Evolutionary conservation across 305 asterid species (phyloP).

Genomic region (Solanum chacoense): DNA sequence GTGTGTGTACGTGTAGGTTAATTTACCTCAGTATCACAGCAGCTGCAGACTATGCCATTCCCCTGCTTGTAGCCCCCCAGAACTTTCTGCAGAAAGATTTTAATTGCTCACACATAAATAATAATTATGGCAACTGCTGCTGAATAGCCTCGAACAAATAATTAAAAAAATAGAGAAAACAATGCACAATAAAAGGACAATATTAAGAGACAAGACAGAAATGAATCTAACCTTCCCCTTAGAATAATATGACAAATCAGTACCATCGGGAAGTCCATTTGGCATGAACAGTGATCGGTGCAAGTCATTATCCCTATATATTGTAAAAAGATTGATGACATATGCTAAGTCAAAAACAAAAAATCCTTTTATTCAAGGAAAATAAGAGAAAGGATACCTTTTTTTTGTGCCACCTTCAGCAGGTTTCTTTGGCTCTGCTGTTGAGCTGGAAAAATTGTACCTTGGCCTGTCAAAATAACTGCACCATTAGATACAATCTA

Average conservation of each 20-base stretch:
- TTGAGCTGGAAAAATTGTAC: conserved; percentile 16
- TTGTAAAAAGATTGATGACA: conserved; percentile 1
- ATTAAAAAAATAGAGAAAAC: conserved; percentile 6
- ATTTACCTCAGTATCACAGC: conserved; percentile 74
- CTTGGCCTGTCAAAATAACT: conserved; percentile 25
- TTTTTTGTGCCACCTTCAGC: conserved; percentile 31
- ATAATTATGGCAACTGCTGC: conserved; percentile 3
- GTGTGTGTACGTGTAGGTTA: background rate
- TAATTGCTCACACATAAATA: conserved; percentile 3
- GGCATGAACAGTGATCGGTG: conserved; percentile 92
- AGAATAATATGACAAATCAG: conserved; percentile 91
- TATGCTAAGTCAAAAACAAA: background rate
- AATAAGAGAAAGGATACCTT: conserved; percentile 15
- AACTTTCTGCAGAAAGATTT: conserved; percentile 47
- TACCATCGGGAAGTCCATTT: conserved; percentile 96
- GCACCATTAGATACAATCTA: background rate
- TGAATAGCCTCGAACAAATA: background rate
- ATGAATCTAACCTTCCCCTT: conserved; percentile 62
- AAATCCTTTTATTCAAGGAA: background rate
- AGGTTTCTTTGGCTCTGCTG: conserved; percentile 16
- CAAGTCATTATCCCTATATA: conserved; percentile 80
- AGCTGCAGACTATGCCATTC: conserved; percentile 76
- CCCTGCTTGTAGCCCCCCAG: conserved; percentile 97
- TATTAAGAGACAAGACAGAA: background rate
- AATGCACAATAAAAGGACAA: background rate